phyloP scores from a whole-genome alignment of 768 basidiomycete species.

The Scleroderma bovista region DNA sequence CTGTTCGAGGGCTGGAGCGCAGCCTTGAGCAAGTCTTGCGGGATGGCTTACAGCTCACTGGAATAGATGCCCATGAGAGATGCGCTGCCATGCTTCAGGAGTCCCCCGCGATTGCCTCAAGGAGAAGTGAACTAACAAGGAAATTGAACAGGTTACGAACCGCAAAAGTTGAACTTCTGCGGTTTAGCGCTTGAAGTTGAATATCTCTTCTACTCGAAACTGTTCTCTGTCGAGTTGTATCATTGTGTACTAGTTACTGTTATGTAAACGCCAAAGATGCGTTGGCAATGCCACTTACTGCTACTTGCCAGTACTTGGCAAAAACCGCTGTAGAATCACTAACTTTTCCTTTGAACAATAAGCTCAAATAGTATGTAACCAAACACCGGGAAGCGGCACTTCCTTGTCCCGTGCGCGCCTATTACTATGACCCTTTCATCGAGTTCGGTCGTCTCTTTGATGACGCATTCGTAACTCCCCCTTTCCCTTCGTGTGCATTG shows the following conservation, averaged over 20 bases:
- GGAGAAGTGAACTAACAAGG: constrained; percentile 42
- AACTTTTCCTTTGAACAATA: too few species aligned
- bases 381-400: too few species aligned
- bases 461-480: constrained; percentile 26
- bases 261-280: too few species aligned
- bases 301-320: too few species aligned
- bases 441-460: constrained; percentile 43
- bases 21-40: constrained; percentile 39
- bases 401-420: too few species aligned
- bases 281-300: too few species aligned
- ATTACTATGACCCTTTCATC: constrained; percentile 36
- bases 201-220: background rate
- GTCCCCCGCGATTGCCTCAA: constrained; percentile 35
- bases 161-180: constrained; percentile 33
- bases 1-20: constrained; percentile 38
- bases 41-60: constrained; percentile 43
- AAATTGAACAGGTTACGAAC: constrained; percentile 41
- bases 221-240: background rate
- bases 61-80: constrained; percentile 35
- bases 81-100: constrained; percentile 48
- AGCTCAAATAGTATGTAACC: too few species aligned
- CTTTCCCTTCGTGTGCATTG: constrained; percentile 19
- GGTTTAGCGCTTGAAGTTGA: background rate
- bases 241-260: too few species aligned
- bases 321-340: too few species aligned